These are phyloP conservation scores for Emergomyces orientalis DNA, from an alignment of 2,329 filamentous ascomycete species.

Conservation along the genomic window DNA sequence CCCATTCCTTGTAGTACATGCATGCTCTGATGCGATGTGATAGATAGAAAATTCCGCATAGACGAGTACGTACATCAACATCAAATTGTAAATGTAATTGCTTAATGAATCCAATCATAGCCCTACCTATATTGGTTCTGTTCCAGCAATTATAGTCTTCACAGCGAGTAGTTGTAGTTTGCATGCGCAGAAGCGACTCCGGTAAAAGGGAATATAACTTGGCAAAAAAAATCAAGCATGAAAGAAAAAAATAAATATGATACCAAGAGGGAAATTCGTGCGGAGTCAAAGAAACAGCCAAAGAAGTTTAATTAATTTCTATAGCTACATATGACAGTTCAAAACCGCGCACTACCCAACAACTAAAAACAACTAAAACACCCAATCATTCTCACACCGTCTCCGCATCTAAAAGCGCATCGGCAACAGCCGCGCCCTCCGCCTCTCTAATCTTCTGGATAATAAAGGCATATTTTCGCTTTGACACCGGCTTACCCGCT, in stretches of 20 bases:
- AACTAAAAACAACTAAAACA: too few relatives aligned
- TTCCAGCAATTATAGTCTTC: background rate
- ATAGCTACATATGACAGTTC: background rate
- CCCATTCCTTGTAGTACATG: background rate
- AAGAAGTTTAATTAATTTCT: background rate
- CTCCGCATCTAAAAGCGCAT: conserved; percentile 16
- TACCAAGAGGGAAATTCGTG: background rate
- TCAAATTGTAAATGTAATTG: background rate
- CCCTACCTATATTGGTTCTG: background rate
- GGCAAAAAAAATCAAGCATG: background rate
- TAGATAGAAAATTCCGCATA: background rate
- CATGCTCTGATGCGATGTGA: background rate
- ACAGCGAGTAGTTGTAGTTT: background rate
- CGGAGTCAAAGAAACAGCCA: too few relatives aligned
- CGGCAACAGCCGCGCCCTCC: conserved; percentile 37
- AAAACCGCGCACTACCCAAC: background rate
- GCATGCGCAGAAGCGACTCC: background rate
- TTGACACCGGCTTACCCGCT: conserved; percentile 27
- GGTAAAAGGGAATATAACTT: background rate
- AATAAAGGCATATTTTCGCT: conserved; percentile 35
- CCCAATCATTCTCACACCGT: background rate
- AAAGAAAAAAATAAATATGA: too few relatives aligned
- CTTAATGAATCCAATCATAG: background rate
- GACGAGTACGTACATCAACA: background rate
- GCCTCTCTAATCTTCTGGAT: conserved; percentile 33